Conservation (phyloP, 2,329 filamentous ascomycete species). For the Ophiostoma himal-ulmi region DNA sequence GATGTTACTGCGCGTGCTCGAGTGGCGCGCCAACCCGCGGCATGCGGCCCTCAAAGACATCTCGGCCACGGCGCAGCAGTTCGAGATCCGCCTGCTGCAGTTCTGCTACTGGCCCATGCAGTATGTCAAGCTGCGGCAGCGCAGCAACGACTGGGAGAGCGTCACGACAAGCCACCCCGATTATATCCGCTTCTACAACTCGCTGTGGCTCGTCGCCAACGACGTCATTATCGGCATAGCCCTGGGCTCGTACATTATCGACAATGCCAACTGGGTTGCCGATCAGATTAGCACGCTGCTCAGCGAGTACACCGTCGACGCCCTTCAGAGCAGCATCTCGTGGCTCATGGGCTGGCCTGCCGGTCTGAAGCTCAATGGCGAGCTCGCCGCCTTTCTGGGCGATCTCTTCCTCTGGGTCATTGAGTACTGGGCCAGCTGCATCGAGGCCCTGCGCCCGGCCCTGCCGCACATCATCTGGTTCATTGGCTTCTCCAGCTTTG, state of each 20-base stretch:
- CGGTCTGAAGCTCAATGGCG: constrained; percentile 89
- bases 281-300: constrained; percentile 70
- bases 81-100: constrained; percentile 93
- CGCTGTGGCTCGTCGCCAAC: constrained; percentile 95
- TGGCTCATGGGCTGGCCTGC: constrained; percentile 97
- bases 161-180: constrained; percentile 93
- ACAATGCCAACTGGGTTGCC: constrained; percentile 82
- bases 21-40: constrained; percentile 74
- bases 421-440: constrained; percentile 87
- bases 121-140: constrained; percentile 81
- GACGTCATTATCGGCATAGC: constrained; percentile 98
- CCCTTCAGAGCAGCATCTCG: constrained; percentile 77
- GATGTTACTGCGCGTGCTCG: constrained; percentile 67
- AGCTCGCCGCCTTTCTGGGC: constrained; percentile 87
- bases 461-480: constrained; percentile 86
- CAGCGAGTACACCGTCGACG: constrained; percentile 77
- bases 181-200: constrained; percentile 99
- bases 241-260: constrained; percentile 91
- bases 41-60: constrained; percentile 88
- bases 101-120: constrained; percentile 99
- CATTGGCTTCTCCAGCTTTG: constrained; percentile 91
- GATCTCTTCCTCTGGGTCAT: constrained; percentile 98
- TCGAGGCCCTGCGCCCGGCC: constrained; percentile 68
- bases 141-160: constrained; percentile 90
- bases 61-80: constrained; percentile 92